Evolutionary conservation across 2,329 filamentous ascomycete species (phyloP), one percentile per base, ranked within the genome.

Genomic region (Penicillium sp.): DNA sequence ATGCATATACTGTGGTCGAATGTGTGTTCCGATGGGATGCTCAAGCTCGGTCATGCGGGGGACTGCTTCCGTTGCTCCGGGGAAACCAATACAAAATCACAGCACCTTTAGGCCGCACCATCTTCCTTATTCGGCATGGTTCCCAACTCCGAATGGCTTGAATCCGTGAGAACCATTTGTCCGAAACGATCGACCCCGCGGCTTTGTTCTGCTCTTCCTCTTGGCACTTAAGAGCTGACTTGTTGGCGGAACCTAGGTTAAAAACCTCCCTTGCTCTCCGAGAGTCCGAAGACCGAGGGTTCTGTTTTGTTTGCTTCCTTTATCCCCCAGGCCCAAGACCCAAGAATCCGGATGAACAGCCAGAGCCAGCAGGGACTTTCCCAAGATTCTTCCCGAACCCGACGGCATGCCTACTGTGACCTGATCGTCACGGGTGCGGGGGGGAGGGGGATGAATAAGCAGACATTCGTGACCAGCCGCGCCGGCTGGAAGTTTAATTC

Each of bases 11-110:
- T n/a, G n/a, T n/a, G n/a, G n/a, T n/a, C n/a, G n/a, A n/a, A n/a
- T n/a, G n/a, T n/a, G n/a, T n/a, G n/a, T n/a, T n/a, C n/a, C n/a
- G n/a, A n/a, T n/a, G n/a, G n/a, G n/a, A n/a, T n/a, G n/a, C n/a
- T n/a, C n/a, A n/a, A 19, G 48, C 61, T 70, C 68, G 69, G 69
- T 62, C 66, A 70, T 71, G 69, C 69, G 68, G 67, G 68, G 68
- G 60, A 55, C 39, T 59, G 61, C 60, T 71, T 71, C 69, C 69
- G 68, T 71, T 71, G 62, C 68, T 65, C 69, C 69, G 69, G 69
- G 63, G 65, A 67, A 70, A 51, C 54, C 60, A 37, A 19, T 8
- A 16, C 9, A 19, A 13, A 18, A 16, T 26, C 10, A 10, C 24
- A 5, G 39, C 51, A 54, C 29, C 16, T 13, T 55, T 29, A 43